phyloP scores from a whole-genome alignment of 257 asterid species.

The Gardenia jasminoides region DNA sequence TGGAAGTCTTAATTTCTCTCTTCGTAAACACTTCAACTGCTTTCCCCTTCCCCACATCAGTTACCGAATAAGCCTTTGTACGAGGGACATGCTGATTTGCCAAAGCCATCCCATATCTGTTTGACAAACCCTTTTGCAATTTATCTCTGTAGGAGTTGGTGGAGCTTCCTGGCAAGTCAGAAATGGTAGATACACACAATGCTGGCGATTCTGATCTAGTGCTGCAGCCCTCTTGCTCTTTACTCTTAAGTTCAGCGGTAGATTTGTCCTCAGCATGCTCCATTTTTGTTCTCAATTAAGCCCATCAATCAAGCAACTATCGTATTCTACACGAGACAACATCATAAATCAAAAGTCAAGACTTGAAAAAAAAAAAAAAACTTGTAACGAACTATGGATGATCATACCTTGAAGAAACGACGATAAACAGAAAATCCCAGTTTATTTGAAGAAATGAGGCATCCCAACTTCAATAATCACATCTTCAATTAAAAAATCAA shows the following conservation, averaged over 20 bases:
- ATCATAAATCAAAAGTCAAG: neutral
- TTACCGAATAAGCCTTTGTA: conserved; percentile 49
- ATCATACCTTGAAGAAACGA: neutral
- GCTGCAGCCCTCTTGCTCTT: conserved; percentile 11
- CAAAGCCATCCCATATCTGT: conserved; percentile 15
- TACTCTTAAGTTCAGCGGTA: conserved; percentile 14
- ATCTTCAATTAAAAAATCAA: neutral
- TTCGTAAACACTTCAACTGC: conserved; percentile 61
- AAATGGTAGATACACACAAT: conserved; percentile 11
- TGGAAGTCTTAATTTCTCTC: conserved; percentile 50
- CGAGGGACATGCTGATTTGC: conserved; percentile 2
- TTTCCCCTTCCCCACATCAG: conserved; percentile 50
- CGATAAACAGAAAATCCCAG: neutral
- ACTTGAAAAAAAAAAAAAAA: neutral
- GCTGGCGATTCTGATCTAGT: conserved; percentile 3
- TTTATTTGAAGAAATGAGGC: neutral
- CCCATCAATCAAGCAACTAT: conserved; percentile 11
- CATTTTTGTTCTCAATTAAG: conserved; percentile 20
- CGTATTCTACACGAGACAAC: neutral
- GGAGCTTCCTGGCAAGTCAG: conserved; percentile 23
- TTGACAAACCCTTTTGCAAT: conserved; percentile 9
- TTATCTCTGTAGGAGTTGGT: conserved; percentile 15
- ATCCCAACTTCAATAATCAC: neutral
- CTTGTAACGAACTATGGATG: neutral
- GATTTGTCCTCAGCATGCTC: conserved; percentile 21